Base-by-base conservation (phyloP, 768 basidiomycete genomes). In the Hypsizygus marmoreus region DNA sequence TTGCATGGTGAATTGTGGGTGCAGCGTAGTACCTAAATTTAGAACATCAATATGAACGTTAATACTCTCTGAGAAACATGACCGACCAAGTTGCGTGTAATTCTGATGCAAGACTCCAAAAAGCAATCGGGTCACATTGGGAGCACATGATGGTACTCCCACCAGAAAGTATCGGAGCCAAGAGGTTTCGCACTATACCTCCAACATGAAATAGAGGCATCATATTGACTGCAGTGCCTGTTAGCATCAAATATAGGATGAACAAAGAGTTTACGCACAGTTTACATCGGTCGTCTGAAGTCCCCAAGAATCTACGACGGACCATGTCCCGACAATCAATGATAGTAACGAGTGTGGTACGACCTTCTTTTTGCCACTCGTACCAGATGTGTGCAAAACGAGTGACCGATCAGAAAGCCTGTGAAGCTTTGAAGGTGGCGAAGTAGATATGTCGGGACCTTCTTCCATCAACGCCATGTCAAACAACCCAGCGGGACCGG, bases 161-260 rank as follows among this genome's bases (percentile, higher is more conserved):
- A 6, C 77, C 76, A n/a, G 77, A 74, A 44, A 79, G 64, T 1
- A 81, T 60, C 9, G 81, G 79, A 14, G 80, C 76, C 16, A 80
- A 67, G 14, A 83, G 68, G 56, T 79, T 81, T 36, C 77, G 74
- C 28, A 81, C 74, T 38, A 83, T 76, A 17, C 81, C 81, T 24
- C 81, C 80, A 28, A 83, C 79, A 51, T 80, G 79, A 64, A 81
- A 81, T 16, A 79, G 66, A 32, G 80, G 80, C 81, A 77, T 79
- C 67, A 77, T 67, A 35, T 70, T 71, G 49, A 72, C 72, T 71
- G 48, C 7, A 32, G 13, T 6, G 16, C 6, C 29, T 24, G 6
- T 47, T 43, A 42, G 45, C 36, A 33, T 30, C 17, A 31, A 16
- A 30, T 13, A 39, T 28, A 17, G 11, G 2, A n/a, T 46, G 6